Conservation (phyloP, 257 asterid genomes). For the Solanum bulbocastanum region DNA sequence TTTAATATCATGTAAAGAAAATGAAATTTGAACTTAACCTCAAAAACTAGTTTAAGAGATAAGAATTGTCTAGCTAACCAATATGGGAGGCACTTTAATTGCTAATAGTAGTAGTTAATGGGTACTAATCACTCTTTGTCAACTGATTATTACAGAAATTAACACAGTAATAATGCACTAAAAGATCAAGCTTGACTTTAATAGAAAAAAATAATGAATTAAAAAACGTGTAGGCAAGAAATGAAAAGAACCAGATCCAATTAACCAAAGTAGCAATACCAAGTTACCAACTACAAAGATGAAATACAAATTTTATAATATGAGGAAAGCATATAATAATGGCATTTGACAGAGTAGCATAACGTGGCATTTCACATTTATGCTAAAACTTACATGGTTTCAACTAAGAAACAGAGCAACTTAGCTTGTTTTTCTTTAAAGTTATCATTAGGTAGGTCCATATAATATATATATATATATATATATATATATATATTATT, state of each 20-base stretch:
- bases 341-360: conserved; percentile 28
- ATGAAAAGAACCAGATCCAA: not conserved
- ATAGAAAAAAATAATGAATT: not conserved
- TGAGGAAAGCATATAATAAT: not conserved
- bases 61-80: not conserved
- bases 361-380: conserved; percentile 12
- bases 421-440: not conserved
- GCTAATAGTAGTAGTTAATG: not conserved
- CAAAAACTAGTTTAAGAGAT: not conserved
- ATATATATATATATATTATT: not conserved
- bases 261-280: conserved; percentile 4
- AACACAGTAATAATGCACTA: not conserved
- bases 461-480: not conserved
- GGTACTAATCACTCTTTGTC: not conserved
- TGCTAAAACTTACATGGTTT: not conserved
- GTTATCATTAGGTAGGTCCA: not conserved
- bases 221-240: not conserved
- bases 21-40: not conserved
- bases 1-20: not conserved
- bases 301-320: not conserved
- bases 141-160: not conserved
- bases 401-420: not conserved
- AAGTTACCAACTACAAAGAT: conserved; percentile 20
- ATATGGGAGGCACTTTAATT: not conserved
- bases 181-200: not conserved